Percentiles rank a stretch among this genome's conserved stretches.
Conservation (phyloP, 1,284 basidiomycete species). For the Rhodofomes roseus region DNA sequence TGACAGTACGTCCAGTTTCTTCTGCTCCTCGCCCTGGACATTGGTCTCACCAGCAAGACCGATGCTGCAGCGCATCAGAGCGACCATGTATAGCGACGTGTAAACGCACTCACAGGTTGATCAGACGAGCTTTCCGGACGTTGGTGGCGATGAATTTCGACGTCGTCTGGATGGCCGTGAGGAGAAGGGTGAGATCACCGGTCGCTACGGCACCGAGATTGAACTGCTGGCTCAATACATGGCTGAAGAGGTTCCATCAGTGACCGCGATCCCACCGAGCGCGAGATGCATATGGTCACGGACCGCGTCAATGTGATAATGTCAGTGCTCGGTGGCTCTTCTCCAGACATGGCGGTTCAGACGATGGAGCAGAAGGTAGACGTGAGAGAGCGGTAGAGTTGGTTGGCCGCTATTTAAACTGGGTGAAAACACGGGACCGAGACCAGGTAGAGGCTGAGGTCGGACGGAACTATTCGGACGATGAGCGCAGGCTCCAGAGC, state of each 20-base stretch:
- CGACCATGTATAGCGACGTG: slow-evolving; percentile 8
- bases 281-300: slow-evolving; percentile 19
- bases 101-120: slow-evolving; percentile 81
- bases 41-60: slow-evolving; percentile 96
- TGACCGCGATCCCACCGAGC: neutral
- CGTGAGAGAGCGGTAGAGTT: neutral
- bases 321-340: slow-evolving; percentile 79
- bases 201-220: slow-evolving; percentile 77
- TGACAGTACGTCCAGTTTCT: slow-evolving; percentile 96
- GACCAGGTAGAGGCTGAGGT: neutral
- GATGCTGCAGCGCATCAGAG: slow-evolving; percentile 49
- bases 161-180: slow-evolving; percentile 94
- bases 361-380: slow-evolving; percentile 5
- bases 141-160: slow-evolving; percentile 98
- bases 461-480: slow-evolving; percentile 8
- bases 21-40: slow-evolving; percentile 98
- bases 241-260: slow-evolving; percentile 40
- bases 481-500: slow-evolving; percentile 1
- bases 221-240: slow-evolving; percentile 83
- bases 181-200: slow-evolving; percentile 91
- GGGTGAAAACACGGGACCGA: neutral
- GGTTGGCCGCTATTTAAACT: neutral
- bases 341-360: slow-evolving; percentile 41
- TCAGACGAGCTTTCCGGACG: slow-evolving; percentile 93
- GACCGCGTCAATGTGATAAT: slow-evolving; percentile 90